phyloP scores from a whole-genome alignment of 805 yeast genomes.

The Dipodascopsis uninucleata region DNA sequence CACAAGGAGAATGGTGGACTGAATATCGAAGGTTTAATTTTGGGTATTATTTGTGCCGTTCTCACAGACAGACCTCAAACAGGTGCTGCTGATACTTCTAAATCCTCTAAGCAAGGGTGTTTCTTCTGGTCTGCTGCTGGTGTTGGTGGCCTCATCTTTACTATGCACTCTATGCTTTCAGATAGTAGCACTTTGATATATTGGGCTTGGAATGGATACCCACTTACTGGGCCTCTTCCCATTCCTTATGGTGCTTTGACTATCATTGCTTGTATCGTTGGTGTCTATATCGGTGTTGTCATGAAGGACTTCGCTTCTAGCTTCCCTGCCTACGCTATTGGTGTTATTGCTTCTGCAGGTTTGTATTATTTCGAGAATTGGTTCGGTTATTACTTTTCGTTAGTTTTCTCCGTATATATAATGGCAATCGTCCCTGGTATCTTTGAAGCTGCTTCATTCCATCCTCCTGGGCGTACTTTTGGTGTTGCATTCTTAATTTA shows the following conservation, averaged over 20 bases:
- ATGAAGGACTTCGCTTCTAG: conserved; percentile 17
- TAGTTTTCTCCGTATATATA: conserved; percentile 57
- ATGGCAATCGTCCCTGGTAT: conserved; percentile 21
- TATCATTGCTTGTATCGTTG: conserved; percentile 55
- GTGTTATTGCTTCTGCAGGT: conserved; percentile 49
- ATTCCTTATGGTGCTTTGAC: conserved; percentile 73
- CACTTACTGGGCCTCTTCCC: conserved; percentile 81
- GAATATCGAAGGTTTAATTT: conserved; percentile 61
- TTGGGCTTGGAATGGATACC: conserved; percentile 97
- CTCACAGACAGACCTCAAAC: conserved; percentile 48
- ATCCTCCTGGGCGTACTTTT: conserved; percentile 49
- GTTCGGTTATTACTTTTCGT: conserved; percentile 73
- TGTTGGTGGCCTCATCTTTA: conserved; percentile 71
- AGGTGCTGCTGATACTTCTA: conserved; percentile 13
- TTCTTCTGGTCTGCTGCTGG: conserved; percentile 56
- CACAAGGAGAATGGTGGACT: conserved; percentile 80
- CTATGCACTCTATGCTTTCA: conserved; percentile 66
- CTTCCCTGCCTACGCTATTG: conserved; percentile 41
- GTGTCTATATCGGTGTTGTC: conserved; percentile 47
- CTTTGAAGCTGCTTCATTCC: conserved; percentile 49
- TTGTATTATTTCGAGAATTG: conserved; percentile 58
- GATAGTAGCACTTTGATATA: conserved; percentile 84
- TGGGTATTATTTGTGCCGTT: conserved; percentile 55
- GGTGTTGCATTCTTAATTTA: conserved; percentile 46
- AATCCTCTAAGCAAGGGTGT: conserved; percentile 20